Evolutionary conservation across 164 flowering plant species (phyloP).

Genomic region (Magnolia changhungtana): DNA sequence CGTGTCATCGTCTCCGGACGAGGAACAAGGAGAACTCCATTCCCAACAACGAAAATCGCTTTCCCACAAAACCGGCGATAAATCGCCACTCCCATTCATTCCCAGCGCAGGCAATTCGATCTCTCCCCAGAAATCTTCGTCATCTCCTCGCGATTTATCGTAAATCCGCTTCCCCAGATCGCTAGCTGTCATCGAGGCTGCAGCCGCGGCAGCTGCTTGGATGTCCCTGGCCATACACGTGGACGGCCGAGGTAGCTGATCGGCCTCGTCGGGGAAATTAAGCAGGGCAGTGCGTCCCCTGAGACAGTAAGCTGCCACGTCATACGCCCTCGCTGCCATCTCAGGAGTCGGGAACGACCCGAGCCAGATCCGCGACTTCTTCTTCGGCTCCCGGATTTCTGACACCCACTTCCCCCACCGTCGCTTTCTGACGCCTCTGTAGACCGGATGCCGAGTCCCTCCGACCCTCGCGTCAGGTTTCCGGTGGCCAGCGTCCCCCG

Average conservation of each 20-base stretch:
- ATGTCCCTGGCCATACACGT: conserved; percentile 52
- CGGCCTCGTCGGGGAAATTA: conserved; percentile 65
- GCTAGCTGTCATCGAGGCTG: conserved; percentile 15
- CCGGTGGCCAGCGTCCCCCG: not conserved
- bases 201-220: conserved; percentile 62
- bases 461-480: conserved; percentile 10
- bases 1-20: not conserved
- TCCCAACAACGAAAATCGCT: not conserved
- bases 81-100: not conserved
- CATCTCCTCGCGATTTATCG: conserved; percentile 1
- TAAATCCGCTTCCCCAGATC: conserved; percentile 1
- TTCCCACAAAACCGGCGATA: not conserved
- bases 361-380: conserved; percentile 72
- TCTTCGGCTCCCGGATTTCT: conserved; percentile 68
- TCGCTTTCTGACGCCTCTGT: conserved; percentile 63
- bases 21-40: not conserved
- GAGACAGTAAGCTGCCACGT: conserved; percentile 59
- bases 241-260: conserved; percentile 48
- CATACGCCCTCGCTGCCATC: conserved; percentile 75
- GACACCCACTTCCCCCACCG: conserved; percentile 87
- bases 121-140: conserved; percentile 57
- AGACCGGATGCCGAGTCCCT: conserved; percentile 52
- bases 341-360: conserved; percentile 75
- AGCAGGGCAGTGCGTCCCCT: conserved; percentile 53
- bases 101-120: conserved; percentile 44